phyloP scores from a whole-genome alignment of 2,329 filamentous ascomycete genomes.

The Corinectria fuckeliana region DNA sequence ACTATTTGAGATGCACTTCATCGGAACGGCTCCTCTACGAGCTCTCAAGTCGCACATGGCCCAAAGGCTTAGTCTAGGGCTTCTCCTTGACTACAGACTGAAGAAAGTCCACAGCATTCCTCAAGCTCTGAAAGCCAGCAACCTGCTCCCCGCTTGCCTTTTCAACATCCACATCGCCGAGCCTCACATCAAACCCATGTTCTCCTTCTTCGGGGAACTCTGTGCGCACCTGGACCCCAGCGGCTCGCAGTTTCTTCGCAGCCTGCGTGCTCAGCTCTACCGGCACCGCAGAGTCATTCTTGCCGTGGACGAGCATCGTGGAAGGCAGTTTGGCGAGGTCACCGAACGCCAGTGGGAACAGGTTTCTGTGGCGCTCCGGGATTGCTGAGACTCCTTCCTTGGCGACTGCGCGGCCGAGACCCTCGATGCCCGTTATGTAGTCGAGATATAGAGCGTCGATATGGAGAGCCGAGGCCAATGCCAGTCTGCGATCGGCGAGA shows the following conservation, averaged over 20 bases:
- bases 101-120: conserved; percentile 26
- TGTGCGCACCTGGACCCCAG: conserved; percentile 3
- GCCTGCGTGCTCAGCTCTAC: conserved; percentile 24
- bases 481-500: not conserved
- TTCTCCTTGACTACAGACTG: not conserved
- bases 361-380: conserved; percentile 8
- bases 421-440: conserved; percentile 27
- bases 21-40: too few species aligned
- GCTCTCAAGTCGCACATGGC: too few species aligned
- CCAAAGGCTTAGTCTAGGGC: not conserved
- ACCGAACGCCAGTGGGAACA: conserved; percentile 28
- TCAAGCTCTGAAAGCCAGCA: conserved; percentile 10
- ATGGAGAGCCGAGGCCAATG: conserved; percentile 25
- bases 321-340: conserved; percentile 18
- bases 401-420: conserved; percentile 13
- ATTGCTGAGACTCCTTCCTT: conserved; percentile 18
- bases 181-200: conserved; percentile 27
- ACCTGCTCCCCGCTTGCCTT: conserved; percentile 5
- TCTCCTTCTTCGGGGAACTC: conserved; percentile 31
- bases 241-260: conserved; percentile 24
- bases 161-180: conserved; percentile 26
- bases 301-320: conserved; percentile 27
- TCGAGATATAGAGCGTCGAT: conserved; percentile 30
- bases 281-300: conserved; percentile 31
- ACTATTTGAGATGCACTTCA: too few species aligned